Base-by-base conservation (phyloP, 306 rosid species). In the Gastrolobium bilobum region DNA sequence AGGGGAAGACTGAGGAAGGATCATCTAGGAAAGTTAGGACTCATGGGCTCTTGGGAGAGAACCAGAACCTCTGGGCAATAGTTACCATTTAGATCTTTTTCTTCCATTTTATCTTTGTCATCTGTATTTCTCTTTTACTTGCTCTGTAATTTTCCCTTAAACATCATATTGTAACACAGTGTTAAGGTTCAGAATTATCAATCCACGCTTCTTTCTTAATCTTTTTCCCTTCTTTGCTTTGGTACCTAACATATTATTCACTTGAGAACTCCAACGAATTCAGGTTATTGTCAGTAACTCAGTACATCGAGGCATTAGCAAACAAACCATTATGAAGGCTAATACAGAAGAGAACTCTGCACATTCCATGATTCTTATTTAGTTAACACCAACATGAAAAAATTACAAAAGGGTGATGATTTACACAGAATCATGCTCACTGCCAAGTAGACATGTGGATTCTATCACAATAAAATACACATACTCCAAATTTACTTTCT, bases 341-440 rank as follows among this genome's bases (percentile, higher is more conserved):
- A 15, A 11, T 5, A 38, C 26, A 38, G 63, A 35, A 52, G 37
- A 71, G 38, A 42, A 57, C 31, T 80, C 20, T 33, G 4, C 43
- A 40, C 1, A 15, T 72, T 42, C 3, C 13, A 53, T 34, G 51
- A 53, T 54, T 54, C 37, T 20, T 11, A 15, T 37, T 53, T 38
- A n/a, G 6, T 11, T 10, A 53, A 57, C 20, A 67, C 7, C 34
- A 7, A n/a, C 46, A 53, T 13, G 37, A 72, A 48, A 54, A 15
- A 73, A 39, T 39, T 14, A 35, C 30, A 39, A 44, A 35, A 26
- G 70, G 43, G 30, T 5, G 31, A 66, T 20, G 39, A 20, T 26
- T 46, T 14, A 46, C 65, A 67, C 64, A 7, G 35, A 46, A 64
- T 65, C 48, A 29, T 30, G 76, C 7, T 72, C 75, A 74, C 29